A percentile compares a stretch with the other conserved stretches of the same genome.
Conservation (phyloP, 2,329 filamentous ascomycete species). For the Curvularia hawaiiensis region DNA sequence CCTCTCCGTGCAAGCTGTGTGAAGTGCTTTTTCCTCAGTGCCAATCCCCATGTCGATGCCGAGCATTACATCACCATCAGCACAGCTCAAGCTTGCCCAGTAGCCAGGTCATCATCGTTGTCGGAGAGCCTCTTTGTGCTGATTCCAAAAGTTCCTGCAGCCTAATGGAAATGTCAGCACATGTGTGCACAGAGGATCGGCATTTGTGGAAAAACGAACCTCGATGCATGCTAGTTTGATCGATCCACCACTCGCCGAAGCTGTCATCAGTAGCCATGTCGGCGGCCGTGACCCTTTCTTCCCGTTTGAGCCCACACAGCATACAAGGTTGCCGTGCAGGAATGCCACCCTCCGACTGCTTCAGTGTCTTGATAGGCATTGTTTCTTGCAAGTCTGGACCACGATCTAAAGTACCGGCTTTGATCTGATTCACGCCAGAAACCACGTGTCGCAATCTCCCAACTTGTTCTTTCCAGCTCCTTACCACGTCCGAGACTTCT, state of each 20-base stretch:
- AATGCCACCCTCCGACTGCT: slow-evolving; percentile 66
- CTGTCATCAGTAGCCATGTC: slow-evolving; percentile 83
- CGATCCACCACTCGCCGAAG: slow-evolving; percentile 96
- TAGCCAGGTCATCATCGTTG: slow-evolving; percentile 59
- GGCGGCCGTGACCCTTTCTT: slow-evolving; percentile 78
- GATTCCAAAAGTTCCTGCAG: slow-evolving; percentile 85
- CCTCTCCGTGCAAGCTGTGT: neutral
- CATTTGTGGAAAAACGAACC: slow-evolving; percentile 42
- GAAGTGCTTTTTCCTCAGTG: neutral
- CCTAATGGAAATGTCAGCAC: slow-evolving; percentile 47
- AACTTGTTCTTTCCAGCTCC: slow-evolving; percentile 75
- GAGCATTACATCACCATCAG: neutral
- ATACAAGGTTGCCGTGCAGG: slow-evolving; percentile 78
- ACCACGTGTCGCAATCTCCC: slow-evolving; percentile 76
- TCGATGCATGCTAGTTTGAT: slow-evolving; percentile 71
- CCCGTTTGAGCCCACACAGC: slow-evolving; percentile 84
- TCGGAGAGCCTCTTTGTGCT: slow-evolving; percentile 72
- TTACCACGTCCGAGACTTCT: slow-evolving; percentile 78
- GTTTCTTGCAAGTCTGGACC: slow-evolving; percentile 74
- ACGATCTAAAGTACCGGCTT: slow-evolving; percentile 45
- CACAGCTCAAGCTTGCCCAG: neutral
- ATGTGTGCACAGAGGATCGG: slow-evolving; percentile 35
- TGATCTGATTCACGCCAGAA: slow-evolving; percentile 64
- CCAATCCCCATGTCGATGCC: neutral
- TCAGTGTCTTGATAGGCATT: slow-evolving; percentile 70